Evolutionary conservation across 1,284 basidiomycete genomes (phyloP), one percentile per base, ranked within the genome.

Genomic region (Ceratobasidium sp.): DNA sequence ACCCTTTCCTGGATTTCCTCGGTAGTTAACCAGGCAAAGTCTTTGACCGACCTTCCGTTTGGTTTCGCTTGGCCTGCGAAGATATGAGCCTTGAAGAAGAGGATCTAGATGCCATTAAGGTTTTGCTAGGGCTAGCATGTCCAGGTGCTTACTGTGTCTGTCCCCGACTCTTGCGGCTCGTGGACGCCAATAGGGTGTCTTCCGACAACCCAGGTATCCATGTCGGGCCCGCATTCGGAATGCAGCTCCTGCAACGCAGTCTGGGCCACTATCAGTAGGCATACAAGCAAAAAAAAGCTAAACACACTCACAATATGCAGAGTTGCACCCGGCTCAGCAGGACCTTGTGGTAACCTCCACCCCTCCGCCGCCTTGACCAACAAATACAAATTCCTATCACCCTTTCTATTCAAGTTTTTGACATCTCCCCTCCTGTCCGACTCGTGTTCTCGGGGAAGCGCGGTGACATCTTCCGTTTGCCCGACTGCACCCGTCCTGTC

Each of bases 21-120:
- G 82, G 94, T 94, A 74, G 94, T 95, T 76, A 96, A 85, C 94
- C 94, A 96, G 24, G 92, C 93, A 83, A 94, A 95, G 78, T 94
- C 92, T 64, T 85, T 84, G 74, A 92, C 84, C 16, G 76, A 81
- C 77, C 86, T 83, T 43, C 83, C 81, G 69, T 87, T 82, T 24
- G 89, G 89, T 22, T 76, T 66, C 14, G 79, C 78, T 81, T 94
- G 92, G 14, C 93, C 93, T 3, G 91, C 88, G 80, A 95, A 86
- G 71, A 95, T 92, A 79, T 94, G 92, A 29, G 87, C 92, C 81
- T 94, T 95, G 84, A 89, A 92, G 84, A 94, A 93, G 82, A 95
- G 94, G 22, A 84, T 80, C 83, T 84, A n/a, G 75, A 5, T 19
- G 37, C 37, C 14, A 24, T 29, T 65, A 16, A 59, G 22, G 41